Conservation (phyloP, 108 stramenopile species). For the Nitzschia putrida region DNA sequence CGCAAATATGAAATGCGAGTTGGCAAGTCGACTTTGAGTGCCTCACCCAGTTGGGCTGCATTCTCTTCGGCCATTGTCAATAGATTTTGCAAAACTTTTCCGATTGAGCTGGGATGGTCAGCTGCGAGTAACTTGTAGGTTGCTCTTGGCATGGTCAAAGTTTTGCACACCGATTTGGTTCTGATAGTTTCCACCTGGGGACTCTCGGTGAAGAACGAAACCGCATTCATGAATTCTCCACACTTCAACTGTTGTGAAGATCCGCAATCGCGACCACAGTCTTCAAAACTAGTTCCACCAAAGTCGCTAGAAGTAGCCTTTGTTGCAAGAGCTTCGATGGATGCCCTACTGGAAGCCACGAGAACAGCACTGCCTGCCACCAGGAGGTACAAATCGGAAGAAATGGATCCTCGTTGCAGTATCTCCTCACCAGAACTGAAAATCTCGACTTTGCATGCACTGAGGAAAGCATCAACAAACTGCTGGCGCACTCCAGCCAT, state of each 20-base stretch:
- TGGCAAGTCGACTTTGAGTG: neutral
- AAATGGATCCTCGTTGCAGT: slow-evolving; percentile 36
- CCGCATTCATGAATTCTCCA: slow-evolving; percentile 56
- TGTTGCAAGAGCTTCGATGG: neutral
- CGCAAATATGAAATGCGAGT: neutral
- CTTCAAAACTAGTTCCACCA: slow-evolving; percentile 1
- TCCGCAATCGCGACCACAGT: neutral
- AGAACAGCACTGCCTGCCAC: slow-evolving; percentile 49
- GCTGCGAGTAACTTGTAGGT: slow-evolving; percentile 43
- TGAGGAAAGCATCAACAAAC: slow-evolving; percentile 54
- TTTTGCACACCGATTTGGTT: slow-evolving; percentile 52
- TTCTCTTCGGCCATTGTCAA: slow-evolving; percentile 30
- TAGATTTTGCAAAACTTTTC: slow-evolving; percentile 45
- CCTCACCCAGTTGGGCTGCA: neutral
- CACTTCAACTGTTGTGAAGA: neutral
- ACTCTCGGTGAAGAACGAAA: slow-evolving; percentile 60
- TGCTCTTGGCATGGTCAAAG: slow-evolving; percentile 36
- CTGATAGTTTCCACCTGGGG: slow-evolving; percentile 44
- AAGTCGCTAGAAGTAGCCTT: slow-evolving; percentile 2
- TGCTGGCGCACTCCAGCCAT: slow-evolving; percentile 48
- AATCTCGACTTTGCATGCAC: slow-evolving; percentile 50
- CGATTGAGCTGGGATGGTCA: slow-evolving; percentile 49
- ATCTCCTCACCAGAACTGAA: slow-evolving; percentile 58
- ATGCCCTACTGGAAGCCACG: neutral
- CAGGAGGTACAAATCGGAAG: slow-evolving; percentile 53